Conservation (phyloP, 1,284 basidiomycete species). For the Pascua guehoae region DNA sequence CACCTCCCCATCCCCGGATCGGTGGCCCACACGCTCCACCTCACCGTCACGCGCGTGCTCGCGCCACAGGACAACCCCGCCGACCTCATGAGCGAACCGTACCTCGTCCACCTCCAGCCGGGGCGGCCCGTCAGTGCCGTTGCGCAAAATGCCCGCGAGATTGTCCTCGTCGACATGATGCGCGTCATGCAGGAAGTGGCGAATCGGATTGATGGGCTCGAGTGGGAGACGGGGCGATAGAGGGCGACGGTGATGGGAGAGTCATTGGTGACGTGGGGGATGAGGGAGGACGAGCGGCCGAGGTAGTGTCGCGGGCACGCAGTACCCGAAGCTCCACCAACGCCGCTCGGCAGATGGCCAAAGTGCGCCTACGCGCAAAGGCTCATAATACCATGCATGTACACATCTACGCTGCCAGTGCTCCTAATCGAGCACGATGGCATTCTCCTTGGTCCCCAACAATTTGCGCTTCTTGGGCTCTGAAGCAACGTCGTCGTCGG, state of each 20-base stretch:
- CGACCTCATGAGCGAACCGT: slow-evolving; percentile 24
- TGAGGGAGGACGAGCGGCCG: not conserved
- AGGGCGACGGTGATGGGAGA: not conserved
- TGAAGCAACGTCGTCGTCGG: slow-evolving; percentile 3
- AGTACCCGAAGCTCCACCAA: too few relatives aligned
- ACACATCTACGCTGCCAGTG: not conserved
- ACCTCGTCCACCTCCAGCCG: slow-evolving; percentile 37
- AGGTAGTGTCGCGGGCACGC: not conserved
- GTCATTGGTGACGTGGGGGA: not conserved
- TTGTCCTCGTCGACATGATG: slow-evolving; percentile 31
- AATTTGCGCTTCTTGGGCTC: slow-evolving; percentile 12
- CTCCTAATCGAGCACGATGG: slow-evolving; percentile 7
- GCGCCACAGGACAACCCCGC: slow-evolving; percentile 7
- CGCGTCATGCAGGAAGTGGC: slow-evolving; percentile 31
- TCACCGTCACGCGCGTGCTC: slow-evolving; percentile 28
- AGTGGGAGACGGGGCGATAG: slow-evolving; percentile 31
- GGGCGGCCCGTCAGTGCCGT: slow-evolving; percentile 31
- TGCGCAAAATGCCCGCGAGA: slow-evolving; percentile 20
- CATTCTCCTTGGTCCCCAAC: slow-evolving; percentile 24
- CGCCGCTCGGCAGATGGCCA: not conserved
- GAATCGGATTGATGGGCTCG: slow-evolving; percentile 31
- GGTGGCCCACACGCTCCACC: slow-evolving; percentile 24
- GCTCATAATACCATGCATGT: not conserved
- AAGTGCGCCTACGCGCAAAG: not conserved
- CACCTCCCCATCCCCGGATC: slow-evolving; percentile 35